Evolutionary conservation across 208 protist genomes (phyloP).

Genomic region (Leptomonas pyrrhocoris): DNA sequence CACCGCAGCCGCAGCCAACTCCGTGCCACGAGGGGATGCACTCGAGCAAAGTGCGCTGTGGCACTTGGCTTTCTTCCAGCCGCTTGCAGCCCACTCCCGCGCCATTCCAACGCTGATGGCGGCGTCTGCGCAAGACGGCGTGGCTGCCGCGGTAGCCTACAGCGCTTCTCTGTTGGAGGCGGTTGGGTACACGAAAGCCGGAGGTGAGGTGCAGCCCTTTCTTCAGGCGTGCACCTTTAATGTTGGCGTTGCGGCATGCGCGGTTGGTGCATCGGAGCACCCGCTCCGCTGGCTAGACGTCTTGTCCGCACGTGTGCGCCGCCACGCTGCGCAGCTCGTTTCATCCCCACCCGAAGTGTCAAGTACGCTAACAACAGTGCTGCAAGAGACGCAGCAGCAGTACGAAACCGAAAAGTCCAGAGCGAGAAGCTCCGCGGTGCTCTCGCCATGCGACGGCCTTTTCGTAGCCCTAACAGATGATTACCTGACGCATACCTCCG

Average conservation of each 20-base stretch:
- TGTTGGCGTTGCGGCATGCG: not conserved
- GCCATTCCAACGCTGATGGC: not conserved
- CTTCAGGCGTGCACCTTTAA: not conserved
- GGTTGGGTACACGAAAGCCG: constrained; percentile 24
- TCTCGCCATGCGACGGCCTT: constrained; percentile 17
- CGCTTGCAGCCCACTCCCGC: not conserved
- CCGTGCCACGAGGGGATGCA: not conserved
- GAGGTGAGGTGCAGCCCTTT: constrained; percentile 5
- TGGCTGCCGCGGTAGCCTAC: constrained; percentile 1
- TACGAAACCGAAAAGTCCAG: not conserved
- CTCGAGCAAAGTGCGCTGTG: constrained; percentile 1
- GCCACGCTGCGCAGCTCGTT: constrained; percentile 13
- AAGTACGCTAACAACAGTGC: not conserved
- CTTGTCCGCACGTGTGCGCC: constrained; percentile 7
- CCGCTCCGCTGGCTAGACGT: constrained; percentile 10
- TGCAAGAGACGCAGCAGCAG: constrained; percentile 14
- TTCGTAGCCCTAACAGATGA: constrained; percentile 39
- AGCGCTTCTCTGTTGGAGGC: constrained; percentile 28
- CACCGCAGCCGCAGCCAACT: not conserved
- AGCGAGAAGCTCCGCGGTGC: not conserved
- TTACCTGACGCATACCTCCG: constrained; percentile 11
- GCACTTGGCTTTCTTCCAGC: constrained; percentile 27
- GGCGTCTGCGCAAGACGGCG: not conserved
- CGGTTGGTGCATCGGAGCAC: not conserved
- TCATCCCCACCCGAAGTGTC: not conserved